These are phyloP conservation scores for Ustilago trichophora DNA, from an alignment of 1,284 basidiomycete genomes.

Conservation along the genomic window DNA sequence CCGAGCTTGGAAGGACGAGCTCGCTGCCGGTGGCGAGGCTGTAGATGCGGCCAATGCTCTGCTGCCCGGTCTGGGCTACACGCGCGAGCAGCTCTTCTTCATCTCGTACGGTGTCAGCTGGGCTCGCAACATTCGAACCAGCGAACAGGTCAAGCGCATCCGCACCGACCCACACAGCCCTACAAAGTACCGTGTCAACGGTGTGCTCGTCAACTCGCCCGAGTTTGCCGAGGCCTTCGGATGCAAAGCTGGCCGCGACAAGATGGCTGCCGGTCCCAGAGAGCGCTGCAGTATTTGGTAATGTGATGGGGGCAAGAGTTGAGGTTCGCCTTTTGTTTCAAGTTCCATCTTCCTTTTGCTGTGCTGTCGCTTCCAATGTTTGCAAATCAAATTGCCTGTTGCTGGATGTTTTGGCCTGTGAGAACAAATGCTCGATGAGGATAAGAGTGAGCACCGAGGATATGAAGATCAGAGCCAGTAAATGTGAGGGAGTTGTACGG, in stretches of 20 bases:
- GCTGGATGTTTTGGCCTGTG: neutral
- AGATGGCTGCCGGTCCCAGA: conserved; percentile 46
- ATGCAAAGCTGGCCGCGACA: conserved; percentile 56
- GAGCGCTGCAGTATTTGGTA: conserved; percentile 64
- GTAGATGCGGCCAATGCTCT: conserved; percentile 56
- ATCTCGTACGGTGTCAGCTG: conserved; percentile 61
- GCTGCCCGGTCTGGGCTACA: conserved; percentile 65
- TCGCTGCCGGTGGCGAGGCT: conserved; percentile 46
- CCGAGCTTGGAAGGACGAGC: conserved; percentile 65
- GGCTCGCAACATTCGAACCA: conserved; percentile 55
- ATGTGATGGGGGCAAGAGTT: neutral
- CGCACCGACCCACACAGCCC: conserved; percentile 64
- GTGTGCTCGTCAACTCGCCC: conserved; percentile 53
- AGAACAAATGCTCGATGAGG: too few relatives aligned
- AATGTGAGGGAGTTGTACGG: too few relatives aligned
- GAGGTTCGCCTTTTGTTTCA: too few relatives aligned
- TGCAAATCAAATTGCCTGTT: neutral
- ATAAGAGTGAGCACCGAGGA: too few relatives aligned
- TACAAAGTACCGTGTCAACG: conserved; percentile 60
- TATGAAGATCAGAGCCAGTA: too few relatives aligned
- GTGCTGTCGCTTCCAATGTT: too few relatives aligned
- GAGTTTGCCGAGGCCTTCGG: conserved; percentile 61
- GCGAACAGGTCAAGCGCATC: conserved; percentile 57
- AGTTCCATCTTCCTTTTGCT: too few relatives aligned
- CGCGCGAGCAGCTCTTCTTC: conserved; percentile 67